These are phyloP conservation scores for Chlorella sorokiniana DNA, from an alignment of 139 green algal genomes.

Conservation along the genomic window DNA sequence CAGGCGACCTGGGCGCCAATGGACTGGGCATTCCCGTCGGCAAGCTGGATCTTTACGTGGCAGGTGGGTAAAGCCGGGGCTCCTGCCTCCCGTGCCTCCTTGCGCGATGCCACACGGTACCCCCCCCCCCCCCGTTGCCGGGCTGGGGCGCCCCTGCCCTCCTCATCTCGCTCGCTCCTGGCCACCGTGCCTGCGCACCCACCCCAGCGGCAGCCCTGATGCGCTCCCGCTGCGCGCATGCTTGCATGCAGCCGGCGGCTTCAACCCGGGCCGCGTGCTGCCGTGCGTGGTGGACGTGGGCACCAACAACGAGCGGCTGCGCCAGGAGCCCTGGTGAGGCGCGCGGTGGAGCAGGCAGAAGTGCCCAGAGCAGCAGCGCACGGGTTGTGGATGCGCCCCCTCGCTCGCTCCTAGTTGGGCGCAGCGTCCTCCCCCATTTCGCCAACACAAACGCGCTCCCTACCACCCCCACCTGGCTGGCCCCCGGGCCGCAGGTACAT, in stretches of 20 bases:
- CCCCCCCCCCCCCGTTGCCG: too few relatives aligned
- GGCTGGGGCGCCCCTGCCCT: too few relatives aligned
- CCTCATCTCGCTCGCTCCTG: neutral
- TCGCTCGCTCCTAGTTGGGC: too few relatives aligned
- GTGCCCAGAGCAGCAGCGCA: neutral
- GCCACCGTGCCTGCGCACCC: neutral
- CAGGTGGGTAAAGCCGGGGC: neutral
- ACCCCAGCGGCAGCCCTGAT: neutral
- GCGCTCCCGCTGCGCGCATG: neutral
- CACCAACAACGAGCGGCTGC: slow-evolving; percentile 78
- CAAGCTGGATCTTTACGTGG: slow-evolving; percentile 96
- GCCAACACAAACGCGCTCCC: neutral
- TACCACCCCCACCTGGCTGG: neutral
- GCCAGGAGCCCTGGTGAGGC: slow-evolving; percentile 59
- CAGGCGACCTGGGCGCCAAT: slow-evolving; percentile 79
- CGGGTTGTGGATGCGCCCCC: neutral
- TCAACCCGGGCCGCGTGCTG: slow-evolving; percentile 85
- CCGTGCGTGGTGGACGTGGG: slow-evolving; percentile 90
- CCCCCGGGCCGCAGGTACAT: slow-evolving; percentile 51
- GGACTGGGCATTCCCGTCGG: slow-evolving; percentile 82
- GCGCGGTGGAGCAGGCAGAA: neutral
- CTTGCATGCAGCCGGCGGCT: slow-evolving; percentile 73
- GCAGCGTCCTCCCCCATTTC: too few relatives aligned
- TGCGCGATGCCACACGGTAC: neutral
- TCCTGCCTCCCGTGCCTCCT: neutral